Conservation (phyloP, 768 basidiomycete species). For the Rhodotorula diobovata region DNA sequence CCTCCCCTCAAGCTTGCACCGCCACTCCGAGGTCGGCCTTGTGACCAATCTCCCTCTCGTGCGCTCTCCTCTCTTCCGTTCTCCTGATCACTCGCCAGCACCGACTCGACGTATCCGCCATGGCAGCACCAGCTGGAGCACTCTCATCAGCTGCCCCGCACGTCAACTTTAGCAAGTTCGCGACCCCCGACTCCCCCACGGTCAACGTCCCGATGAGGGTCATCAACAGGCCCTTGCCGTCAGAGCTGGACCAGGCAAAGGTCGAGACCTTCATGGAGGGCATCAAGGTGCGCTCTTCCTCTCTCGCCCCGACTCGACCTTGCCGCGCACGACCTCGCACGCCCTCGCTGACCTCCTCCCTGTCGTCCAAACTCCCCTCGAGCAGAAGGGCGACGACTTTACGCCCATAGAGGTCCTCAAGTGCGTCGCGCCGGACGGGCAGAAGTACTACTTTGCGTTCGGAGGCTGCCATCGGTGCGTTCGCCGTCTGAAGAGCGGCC, state of each 20-base stretch:
- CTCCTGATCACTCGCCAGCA: not conserved
- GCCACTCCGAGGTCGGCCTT: not conserved
- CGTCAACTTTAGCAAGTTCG: conserved; percentile 32
- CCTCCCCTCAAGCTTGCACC: not conserved
- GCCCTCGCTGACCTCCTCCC: too few relatives aligned
- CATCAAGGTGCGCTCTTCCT: conserved; percentile 43
- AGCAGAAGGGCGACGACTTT: conserved; percentile 46
- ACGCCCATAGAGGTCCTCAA: conserved; percentile 48
- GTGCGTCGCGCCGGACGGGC: conserved; percentile 39
- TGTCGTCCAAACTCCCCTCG: not conserved
- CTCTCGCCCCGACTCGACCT: too few relatives aligned
- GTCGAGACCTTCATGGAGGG: conserved; percentile 48
- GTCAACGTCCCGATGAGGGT: conserved; percentile 46
- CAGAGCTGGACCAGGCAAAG: conserved; percentile 46
- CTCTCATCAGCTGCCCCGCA: not conserved
- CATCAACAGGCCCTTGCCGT: conserved; percentile 47
- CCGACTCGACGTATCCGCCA: not conserved
- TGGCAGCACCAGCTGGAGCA: not conserved
- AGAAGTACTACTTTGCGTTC: conserved; percentile 47
- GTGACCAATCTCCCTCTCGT: not conserved
- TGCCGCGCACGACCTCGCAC: too few relatives aligned
- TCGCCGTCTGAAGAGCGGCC: too few relatives aligned
- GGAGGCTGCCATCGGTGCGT: conserved; percentile 48
- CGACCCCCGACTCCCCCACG: conserved; percentile 4
- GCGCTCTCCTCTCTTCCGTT: too few relatives aligned